Percentiles rank a stretch among this genome's conserved stretches.
Conservation (phyloP, 2,329 filamentous ascomycete species). For the Pseudocercospora vitis region DNA sequence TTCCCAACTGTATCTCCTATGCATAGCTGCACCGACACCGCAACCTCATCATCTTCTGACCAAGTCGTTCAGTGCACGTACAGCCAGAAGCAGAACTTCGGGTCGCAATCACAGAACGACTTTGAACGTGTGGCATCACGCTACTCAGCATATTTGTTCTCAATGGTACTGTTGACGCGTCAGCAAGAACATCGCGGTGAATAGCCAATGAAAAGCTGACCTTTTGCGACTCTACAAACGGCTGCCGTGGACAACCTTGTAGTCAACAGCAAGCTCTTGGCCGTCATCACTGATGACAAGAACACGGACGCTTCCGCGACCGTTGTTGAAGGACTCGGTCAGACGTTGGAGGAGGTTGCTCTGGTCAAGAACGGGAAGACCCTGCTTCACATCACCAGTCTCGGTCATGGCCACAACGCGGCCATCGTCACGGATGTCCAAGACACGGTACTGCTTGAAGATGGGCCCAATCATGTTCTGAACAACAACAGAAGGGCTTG, state of each 20-base stretch:
- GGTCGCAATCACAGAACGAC: conserved; percentile 13
- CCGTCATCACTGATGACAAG: conserved; percentile 93
- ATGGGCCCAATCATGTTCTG: conserved; percentile 99
- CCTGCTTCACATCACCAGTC: conserved; percentile 97
- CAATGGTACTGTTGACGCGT: conserved; percentile 14
- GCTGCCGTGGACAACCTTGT: conserved; percentile 91
- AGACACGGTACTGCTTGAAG: conserved; percentile 99
- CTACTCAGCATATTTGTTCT: conserved; percentile 22
- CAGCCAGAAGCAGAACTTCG: conserved; percentile 22
- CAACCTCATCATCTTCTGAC: conserved; percentile 7
- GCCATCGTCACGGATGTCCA: conserved; percentile 87
- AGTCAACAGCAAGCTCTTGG: conserved; percentile 94
- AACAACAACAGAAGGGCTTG: conserved; percentile 90
- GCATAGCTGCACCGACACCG: conserved; percentile 17
- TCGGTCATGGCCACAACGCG: conserved; percentile 95
- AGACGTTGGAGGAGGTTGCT: conserved; percentile 83
- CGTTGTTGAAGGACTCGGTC: conserved; percentile 79
- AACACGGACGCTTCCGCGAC: conserved; percentile 89
- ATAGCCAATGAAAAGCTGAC: not conserved
- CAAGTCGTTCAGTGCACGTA: conserved; percentile 20
- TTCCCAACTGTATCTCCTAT: conserved; percentile 14
- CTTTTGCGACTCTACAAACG: conserved; percentile 53
- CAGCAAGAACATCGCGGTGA: not conserved
- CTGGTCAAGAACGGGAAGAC: conserved; percentile 90
- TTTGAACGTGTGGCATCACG: conserved; percentile 20